phyloP scores from a whole-genome alignment of 202 grass and related monocot species.

The Hordeum pubiflorum region DNA sequence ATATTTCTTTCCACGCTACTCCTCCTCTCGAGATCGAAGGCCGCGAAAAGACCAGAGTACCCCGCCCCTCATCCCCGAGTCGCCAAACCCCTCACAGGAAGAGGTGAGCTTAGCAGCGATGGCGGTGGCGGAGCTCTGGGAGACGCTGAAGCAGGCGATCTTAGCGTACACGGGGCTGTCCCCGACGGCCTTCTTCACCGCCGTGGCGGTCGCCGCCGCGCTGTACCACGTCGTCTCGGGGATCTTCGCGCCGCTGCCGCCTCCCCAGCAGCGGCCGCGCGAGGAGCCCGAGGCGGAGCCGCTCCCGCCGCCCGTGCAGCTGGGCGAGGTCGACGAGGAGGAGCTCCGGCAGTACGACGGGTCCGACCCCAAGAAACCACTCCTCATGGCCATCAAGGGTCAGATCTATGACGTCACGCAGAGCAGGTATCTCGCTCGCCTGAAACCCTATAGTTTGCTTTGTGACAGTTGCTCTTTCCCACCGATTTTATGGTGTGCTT shows the following conservation, averaged over 20 bases:
- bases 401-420: slow-evolving; percentile 86
- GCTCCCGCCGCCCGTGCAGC: slow-evolving; percentile 64
- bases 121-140: slow-evolving; percentile 60
- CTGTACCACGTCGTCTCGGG: slow-evolving; percentile 66
- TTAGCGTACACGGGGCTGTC: slow-evolving; percentile 72
- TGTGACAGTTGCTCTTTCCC: not conserved
- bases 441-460: not conserved
- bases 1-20: slow-evolving; percentile 19
- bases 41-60: slow-evolving; percentile 4
- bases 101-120: not conserved
- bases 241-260: slow-evolving; percentile 41
- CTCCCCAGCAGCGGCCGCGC: slow-evolving; percentile 17
- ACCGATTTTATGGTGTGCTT: slow-evolving; percentile 4
- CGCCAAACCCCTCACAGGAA: not conserved
- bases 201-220: slow-evolving; percentile 56
- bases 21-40: not conserved
- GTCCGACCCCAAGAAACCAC: slow-evolving; percentile 55
- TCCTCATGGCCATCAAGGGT: slow-evolving; percentile 83
- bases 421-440: slow-evolving; percentile 44
- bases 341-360: slow-evolving; percentile 61
- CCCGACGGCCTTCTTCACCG: slow-evolving; percentile 76
- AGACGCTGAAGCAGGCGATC: slow-evolving; percentile 75
- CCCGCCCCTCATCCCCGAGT: slow-evolving; percentile 13
- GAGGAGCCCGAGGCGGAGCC: slow-evolving; percentile 42
- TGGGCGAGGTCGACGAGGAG: slow-evolving; percentile 67